These are phyloP conservation scores for Stagonosporopsis chrysanthemi DNA, from an alignment of 2,329 filamentous ascomycete species.

Conservation along the genomic window DNA sequence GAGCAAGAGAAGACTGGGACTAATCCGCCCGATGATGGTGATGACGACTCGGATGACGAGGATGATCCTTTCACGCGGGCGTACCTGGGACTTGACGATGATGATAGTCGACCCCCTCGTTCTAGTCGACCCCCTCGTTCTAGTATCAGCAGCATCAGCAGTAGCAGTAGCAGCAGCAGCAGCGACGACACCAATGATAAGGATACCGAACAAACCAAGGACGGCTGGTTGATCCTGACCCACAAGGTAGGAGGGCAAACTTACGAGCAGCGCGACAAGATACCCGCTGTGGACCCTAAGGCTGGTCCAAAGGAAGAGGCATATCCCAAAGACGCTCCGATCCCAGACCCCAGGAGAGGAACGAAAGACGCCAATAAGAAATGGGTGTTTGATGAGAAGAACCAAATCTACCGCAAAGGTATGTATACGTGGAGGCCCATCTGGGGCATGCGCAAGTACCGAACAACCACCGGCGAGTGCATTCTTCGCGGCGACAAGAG, in stretches of 20 bases:
- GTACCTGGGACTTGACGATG: background rate
- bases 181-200: no score
- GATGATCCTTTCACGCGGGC: background rate
- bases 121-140: no score
- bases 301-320: background rate
- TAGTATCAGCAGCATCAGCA: no score
- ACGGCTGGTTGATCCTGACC: background rate
- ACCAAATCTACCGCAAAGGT: background rate
- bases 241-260: background rate
- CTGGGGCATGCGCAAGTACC: background rate
- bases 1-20: background rate
- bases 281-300: background rate
- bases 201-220: background rate
- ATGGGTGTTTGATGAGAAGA: background rate
- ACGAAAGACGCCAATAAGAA: no score
- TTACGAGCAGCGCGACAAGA: background rate
- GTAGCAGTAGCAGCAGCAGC: no score
- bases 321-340: background rate
- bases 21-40: background rate
- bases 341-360: background rate
- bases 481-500: background rate
- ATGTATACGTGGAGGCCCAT: background rate
- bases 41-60: conserved; percentile 30
- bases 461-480: background rate
- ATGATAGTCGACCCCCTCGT: background rate